Base-by-base conservation (phyloP, 352 stramenopile genomes). In the Phytophthora pseudosyringae region DNA sequence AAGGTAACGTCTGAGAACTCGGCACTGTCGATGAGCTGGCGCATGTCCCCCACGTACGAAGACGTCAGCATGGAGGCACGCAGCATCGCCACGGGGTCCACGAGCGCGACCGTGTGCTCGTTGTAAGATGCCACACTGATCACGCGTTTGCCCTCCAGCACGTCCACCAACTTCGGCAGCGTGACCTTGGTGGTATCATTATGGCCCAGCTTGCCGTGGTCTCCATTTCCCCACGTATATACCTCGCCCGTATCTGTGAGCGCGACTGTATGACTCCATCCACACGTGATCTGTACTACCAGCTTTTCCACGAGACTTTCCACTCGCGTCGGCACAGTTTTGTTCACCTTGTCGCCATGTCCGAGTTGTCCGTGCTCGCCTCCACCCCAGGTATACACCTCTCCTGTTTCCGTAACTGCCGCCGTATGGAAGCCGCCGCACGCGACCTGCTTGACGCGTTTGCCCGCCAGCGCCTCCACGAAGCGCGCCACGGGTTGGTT, bases 81-180 rank as follows among this genome's bases (percentile, higher is more conserved):
- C n/a, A 92, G 63, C 10, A 80, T 90, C 11, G 83, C 88, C 46
- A 93, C 72, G 1, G 89, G 87, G 35, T 97, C 88, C 33, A 94
- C 91, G 2, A 99, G 79, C 26, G 93, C 95, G 4, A 98, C 92
- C 4, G 96, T 99, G 75, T 99, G 96, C 57, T 99, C 96, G 61
- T 99, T 99, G 83, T 99, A 99, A n/a, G 94, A 98, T 21, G 96
- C 95, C 8, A 99, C 89, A 29, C 89, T 86, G n/a, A 98, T 88
- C n/a, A 99, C 95, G 15, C 89, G 91, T 68, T 98, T 97, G 33
- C 85, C 75, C 26, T 96, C 82, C 1, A 99, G 75, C 21, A 93
- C 88, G 35, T 98, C 92, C 16, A 99, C 93, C 10, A 92, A 47
- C 59, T 98, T 95, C 4, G 96, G 96, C n/a, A 97, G 80, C 26